phyloP scores from a whole-genome alignment of 1,139 yeast genomes.

The Suhomyces taliae region DNA sequence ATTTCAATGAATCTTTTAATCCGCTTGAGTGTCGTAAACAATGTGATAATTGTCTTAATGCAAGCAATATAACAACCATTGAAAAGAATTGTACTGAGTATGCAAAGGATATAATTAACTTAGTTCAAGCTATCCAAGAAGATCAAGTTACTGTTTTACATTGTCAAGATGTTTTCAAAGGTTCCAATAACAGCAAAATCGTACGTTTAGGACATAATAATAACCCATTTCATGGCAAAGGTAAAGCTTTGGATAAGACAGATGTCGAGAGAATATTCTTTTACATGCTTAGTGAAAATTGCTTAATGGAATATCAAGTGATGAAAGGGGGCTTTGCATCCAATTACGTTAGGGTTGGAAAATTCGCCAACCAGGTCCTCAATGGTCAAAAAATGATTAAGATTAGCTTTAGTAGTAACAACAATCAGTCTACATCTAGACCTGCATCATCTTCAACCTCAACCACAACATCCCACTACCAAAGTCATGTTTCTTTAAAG shows the following conservation, averaged over 20 bases:
- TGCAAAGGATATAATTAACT: constrained; percentile 57
- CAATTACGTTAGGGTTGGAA: constrained; percentile 67
- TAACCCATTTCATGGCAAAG: constrained; percentile 66
- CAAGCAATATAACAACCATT: constrained; percentile 40
- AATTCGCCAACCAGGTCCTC: constrained; percentile 48
- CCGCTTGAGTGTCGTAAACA: constrained; percentile 62
- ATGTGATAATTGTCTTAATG: constrained; percentile 81
- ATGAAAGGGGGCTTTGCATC: constrained; percentile 82
- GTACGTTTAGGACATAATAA: constrained; percentile 61
- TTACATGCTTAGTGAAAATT: constrained; percentile 66
- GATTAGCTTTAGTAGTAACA: constrained; percentile 27
- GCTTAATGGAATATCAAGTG: constrained; percentile 69
- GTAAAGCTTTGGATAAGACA: constrained; percentile 59
- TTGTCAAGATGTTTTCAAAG: constrained; percentile 82
- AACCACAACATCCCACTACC: background rate
- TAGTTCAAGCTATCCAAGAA: constrained; percentile 58
- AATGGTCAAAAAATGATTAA: constrained; percentile 44
- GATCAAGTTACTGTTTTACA: constrained; percentile 73
- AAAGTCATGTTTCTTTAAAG: background rate
- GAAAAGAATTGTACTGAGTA: constrained; percentile 69
- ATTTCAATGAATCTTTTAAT: constrained; percentile 82
- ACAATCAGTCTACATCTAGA: background rate
- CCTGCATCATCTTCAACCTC: background rate
- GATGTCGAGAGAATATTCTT: constrained; percentile 83
- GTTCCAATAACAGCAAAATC: constrained; percentile 65